Percentiles rank a stretch among this genome's conserved stretches.
phyloP scores from a whole-genome alignment of 2,329 filamentous ascomycete genomes.

The Penicillium corylophilum region DNA sequence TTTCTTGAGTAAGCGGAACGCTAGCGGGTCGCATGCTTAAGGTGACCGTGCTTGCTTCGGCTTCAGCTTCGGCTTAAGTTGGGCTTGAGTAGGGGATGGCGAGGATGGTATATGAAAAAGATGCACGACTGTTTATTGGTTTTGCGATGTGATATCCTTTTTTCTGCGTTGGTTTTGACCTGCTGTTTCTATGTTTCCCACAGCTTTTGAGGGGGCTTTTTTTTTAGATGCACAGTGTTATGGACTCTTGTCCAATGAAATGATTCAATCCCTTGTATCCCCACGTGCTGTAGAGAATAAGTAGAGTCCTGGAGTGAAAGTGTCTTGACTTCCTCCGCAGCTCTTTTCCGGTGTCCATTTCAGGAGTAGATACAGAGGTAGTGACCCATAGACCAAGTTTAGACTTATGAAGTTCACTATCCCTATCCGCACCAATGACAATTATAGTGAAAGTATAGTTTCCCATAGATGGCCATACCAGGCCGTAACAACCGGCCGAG shows the following conservation, averaged over 20 bases:
- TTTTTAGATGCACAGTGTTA: neutral
- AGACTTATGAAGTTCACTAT: too few relatives aligned
- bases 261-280: neutral
- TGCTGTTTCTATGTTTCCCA: neutral
- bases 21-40: constrained; percentile 29
- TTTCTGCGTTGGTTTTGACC: constrained; percentile 3
- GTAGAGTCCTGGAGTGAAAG: too few relatives aligned
- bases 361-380: too few relatives aligned
- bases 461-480: too few relatives aligned
- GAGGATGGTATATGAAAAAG: constrained; percentile 4
- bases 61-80: too few relatives aligned
- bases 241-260: neutral
- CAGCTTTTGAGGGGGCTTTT: neutral
- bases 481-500: too few relatives aligned
- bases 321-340: too few relatives aligned
- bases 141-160: constrained; percentile 18
- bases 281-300: too few relatives aligned
- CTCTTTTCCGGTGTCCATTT: too few relatives aligned
- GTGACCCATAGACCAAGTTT: too few relatives aligned
- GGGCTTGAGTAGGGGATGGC: neutral
- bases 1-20: constrained; percentile 47
- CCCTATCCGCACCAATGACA: too few relatives aligned
- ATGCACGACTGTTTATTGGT: neutral
- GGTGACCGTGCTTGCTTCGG: neutral
- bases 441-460: too few relatives aligned